Evolutionary conservation across 345 rosid genomes (phyloP), one percentile per base, ranked within the genome.

Genomic region (Syzygium aromaticum): DNA sequence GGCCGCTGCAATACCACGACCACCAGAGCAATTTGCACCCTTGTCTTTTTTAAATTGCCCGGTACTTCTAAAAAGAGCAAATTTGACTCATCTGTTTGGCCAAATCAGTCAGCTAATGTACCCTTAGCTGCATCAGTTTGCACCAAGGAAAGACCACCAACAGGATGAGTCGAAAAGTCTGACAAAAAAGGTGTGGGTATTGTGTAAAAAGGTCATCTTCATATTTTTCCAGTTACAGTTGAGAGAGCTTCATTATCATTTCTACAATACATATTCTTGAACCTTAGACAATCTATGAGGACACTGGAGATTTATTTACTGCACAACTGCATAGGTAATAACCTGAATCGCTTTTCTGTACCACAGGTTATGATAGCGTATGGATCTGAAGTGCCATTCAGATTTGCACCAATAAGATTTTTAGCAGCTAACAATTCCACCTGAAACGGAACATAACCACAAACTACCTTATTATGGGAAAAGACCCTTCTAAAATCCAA

Each of bases 351-450:
- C 91, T 95, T 98, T 90, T 95, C 98, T 88, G 98, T 92, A 91
- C 97, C 98, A 93, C 98, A 96, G 89, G 97, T 95, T 77, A 98
- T 95, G 93, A 98, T 94, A 86, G 99, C 97, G 91, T 98, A 98
- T 90, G 98, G 99, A 92, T 98, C 99, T 87, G 99, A 98, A 15
- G 98, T 94, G 89, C 99, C 99, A 92, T 96, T 98, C 91, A 96
- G 91, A 90, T 98, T 98, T 33, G 99, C 99, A 90, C 96, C 96
- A 86, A 96, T 93, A 30, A 98, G 97, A 95, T 98, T 98, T 94
- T 96, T 96, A 91, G 99, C 99, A 54, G 98, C 99, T 91, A 96
- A 88, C 85, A 96, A 91, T 92, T 98, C 98, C 94, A 95, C 93
- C 99, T 98, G 91, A 87, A 89, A 91, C 56, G 87, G 83, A 86